Evolutionary conservation across 371 early-diverging fungal genomes (phyloP).

Genomic region (Mortierella sp.): DNA sequence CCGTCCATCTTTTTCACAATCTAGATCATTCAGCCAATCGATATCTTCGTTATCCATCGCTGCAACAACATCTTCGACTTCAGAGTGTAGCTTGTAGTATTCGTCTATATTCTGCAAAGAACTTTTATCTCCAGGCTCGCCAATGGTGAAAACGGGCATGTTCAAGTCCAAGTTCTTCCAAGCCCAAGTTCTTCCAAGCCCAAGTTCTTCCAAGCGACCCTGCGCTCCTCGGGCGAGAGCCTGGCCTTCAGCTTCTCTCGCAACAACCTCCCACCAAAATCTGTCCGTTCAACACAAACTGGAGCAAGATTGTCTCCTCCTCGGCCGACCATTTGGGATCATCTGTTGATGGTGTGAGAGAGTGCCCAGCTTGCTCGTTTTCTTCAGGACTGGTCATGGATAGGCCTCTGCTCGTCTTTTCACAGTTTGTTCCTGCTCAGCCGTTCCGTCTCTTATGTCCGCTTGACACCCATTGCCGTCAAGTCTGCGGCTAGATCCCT

Average conservation of each 20-base stretch:
- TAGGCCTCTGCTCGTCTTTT: slow-evolving; percentile 28
- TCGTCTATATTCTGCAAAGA: slow-evolving; percentile 12
- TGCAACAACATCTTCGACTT: slow-evolving; percentile 11
- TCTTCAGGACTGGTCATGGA: slow-evolving; percentile 27
- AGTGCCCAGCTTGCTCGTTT: neutral
- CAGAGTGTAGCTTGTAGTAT: slow-evolving; percentile 26
- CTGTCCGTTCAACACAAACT: slow-evolving; percentile 40
- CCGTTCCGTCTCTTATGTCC: slow-evolving; percentile 21
- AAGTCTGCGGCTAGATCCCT: neutral
- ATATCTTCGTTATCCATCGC: neutral
- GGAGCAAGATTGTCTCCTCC: slow-evolving; percentile 41
- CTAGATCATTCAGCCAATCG: neutral
- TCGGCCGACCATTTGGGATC: slow-evolving; percentile 52
- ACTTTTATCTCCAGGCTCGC: neutral
- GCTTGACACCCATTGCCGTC: slow-evolving; percentile 3
- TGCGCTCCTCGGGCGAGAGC: slow-evolving; percentile 31
- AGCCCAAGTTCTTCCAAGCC: too few relatives aligned
- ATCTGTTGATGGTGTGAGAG: slow-evolving; percentile 33
- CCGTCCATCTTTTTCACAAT: slow-evolving; percentile 25
- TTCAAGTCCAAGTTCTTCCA: too few relatives aligned
- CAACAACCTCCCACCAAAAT: slow-evolving; percentile 29
- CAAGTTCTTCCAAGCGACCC: slow-evolving; percentile 50
- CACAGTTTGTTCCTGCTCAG: slow-evolving; percentile 28
- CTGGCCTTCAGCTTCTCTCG: slow-evolving; percentile 11
- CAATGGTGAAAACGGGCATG: slow-evolving; percentile 22